Percentiles rank a stretch among this genome's conserved stretches.
Evolutionary conservation across 2,329 filamentous ascomycete genomes (phyloP).

Genomic region (Amylocarpus encephaloides): DNA sequence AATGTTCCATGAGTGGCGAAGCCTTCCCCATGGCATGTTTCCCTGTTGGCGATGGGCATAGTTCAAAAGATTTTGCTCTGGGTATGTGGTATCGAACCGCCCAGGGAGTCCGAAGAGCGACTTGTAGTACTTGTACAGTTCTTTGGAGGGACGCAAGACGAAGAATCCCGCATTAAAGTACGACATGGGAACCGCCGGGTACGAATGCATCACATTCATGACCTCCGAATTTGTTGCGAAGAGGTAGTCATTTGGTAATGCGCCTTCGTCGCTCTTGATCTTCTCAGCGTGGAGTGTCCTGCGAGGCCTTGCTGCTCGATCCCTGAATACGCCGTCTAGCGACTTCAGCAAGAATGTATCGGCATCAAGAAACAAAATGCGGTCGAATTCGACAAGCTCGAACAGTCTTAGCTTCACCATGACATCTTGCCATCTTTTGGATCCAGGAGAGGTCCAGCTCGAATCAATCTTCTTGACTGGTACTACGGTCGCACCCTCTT

Average conservation of each 20-base stretch:
- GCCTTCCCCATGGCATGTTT: slow-evolving; percentile 37
- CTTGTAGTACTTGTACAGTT: slow-evolving; percentile 36
- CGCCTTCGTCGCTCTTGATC: slow-evolving; percentile 25
- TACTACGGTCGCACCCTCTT: slow-evolving; percentile 34
- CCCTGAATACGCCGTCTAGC: slow-evolving; percentile 33
- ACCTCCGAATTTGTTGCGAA: slow-evolving; percentile 33
- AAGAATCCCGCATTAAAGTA: slow-evolving; percentile 38
- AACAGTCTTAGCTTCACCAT: slow-evolving; percentile 34
- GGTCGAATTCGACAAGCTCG: slow-evolving; percentile 31
- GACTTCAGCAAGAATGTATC: slow-evolving; percentile 30
- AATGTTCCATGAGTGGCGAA: slow-evolving; percentile 36
- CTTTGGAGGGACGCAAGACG: slow-evolving; percentile 34
- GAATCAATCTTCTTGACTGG: slow-evolving; percentile 26
- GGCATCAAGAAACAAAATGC: slow-evolving; percentile 33
- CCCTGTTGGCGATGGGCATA: slow-evolving; percentile 37
- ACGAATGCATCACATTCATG: slow-evolving; percentile 31
- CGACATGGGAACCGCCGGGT: slow-evolving; percentile 32
- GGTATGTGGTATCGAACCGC: slow-evolving; percentile 34
- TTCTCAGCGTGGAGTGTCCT: neutral
- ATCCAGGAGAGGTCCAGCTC: slow-evolving; percentile 29
- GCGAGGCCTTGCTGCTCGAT: slow-evolving; percentile 11
- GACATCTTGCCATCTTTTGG: slow-evolving; percentile 25
- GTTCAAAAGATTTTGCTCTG: slow-evolving; percentile 40
- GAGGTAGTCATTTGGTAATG: slow-evolving; percentile 32
- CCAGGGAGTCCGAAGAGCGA: slow-evolving; percentile 32